Conservation (phyloP, 176 grass and related monocot genomes). For the Musa troglodytarum region DNA sequence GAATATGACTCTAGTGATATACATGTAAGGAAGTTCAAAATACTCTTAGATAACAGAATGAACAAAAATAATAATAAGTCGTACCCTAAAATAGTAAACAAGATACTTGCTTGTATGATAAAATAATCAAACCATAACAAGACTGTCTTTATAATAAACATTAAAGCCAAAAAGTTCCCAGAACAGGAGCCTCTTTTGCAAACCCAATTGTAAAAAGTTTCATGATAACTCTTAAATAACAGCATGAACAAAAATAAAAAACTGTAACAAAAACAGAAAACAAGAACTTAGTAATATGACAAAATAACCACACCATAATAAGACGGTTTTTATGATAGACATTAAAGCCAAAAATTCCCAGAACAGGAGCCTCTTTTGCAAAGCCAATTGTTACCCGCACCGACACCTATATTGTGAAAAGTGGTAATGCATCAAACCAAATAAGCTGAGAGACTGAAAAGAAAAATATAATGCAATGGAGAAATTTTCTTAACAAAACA, state of each 20-base stretch:
- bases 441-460: neutral
- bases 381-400: slow-evolving; percentile 76
- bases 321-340: slow-evolving; percentile 96
- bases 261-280: neutral
- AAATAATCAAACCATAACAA: slow-evolving; percentile 58
- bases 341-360: slow-evolving; percentile 96
- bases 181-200: slow-evolving; percentile 91
- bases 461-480: too few relatives aligned
- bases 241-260: too few relatives aligned
- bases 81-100: neutral
- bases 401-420: slow-evolving; percentile 33
- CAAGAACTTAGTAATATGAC: too few relatives aligned
- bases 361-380: slow-evolving; percentile 93
- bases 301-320: slow-evolving; percentile 57
- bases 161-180: slow-evolving; percentile 90
- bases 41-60: too few relatives aligned
- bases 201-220: slow-evolving; percentile 49
- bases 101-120: neutral
- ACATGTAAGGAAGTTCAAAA: too few relatives aligned
- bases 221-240: too few relatives aligned
- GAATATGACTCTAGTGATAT: too few relatives aligned
- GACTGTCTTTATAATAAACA: slow-evolving; percentile 88
- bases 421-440: slow-evolving; percentile 16
- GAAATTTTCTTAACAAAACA: too few relatives aligned
- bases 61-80: too few relatives aligned